phyloP scores from a whole-genome alignment of 2,329 filamentous ascomycete species.

The Xylaria sp. region DNA sequence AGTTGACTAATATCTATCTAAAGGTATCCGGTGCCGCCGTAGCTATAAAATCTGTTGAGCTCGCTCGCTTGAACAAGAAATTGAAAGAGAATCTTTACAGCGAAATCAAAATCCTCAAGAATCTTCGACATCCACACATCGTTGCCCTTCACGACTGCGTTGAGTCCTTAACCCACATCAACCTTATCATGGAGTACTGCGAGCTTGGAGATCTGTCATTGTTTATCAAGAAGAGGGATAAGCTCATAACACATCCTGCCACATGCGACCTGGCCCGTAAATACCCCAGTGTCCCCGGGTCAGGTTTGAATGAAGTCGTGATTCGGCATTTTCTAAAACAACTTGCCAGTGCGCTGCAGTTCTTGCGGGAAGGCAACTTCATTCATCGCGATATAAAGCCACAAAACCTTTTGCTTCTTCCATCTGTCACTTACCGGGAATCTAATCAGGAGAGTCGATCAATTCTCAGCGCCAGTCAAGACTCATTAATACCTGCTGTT shows the following conservation, averaged over 20 bases:
- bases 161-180: slow-evolving; percentile 85
- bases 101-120: slow-evolving; percentile 95
- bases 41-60: slow-evolving; percentile 95
- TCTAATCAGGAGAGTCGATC: slow-evolving; percentile 67
- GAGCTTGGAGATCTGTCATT: slow-evolving; percentile 91
- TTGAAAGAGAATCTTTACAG: slow-evolving; percentile 94
- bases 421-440: slow-evolving; percentile 73
- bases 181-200: slow-evolving; percentile 98
- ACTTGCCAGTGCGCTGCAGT: slow-evolving; percentile 87
- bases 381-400: slow-evolving; percentile 98
- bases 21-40: slow-evolving; percentile 82
- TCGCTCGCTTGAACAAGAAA: slow-evolving; percentile 90
- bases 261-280: slow-evolving; percentile 91
- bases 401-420: slow-evolving; percentile 90
- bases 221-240: slow-evolving; percentile 94
- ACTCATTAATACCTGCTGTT: slow-evolving; percentile 79
- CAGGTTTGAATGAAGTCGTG: slow-evolving; percentile 95
- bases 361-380: slow-evolving; percentile 81
- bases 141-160: slow-evolving; percentile 94
- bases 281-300: slow-evolving; percentile 82
- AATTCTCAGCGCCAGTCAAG: slow-evolving; percentile 76
- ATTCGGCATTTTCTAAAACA: slow-evolving; percentile 96
- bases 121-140: slow-evolving; percentile 93
- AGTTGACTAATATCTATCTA: slow-evolving; percentile 29
- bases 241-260: slow-evolving; percentile 76